These are phyloP conservation scores for Ceratonia siliqua DNA, from an alignment of 306 rosid genomes.

Conservation along the genomic window DNA sequence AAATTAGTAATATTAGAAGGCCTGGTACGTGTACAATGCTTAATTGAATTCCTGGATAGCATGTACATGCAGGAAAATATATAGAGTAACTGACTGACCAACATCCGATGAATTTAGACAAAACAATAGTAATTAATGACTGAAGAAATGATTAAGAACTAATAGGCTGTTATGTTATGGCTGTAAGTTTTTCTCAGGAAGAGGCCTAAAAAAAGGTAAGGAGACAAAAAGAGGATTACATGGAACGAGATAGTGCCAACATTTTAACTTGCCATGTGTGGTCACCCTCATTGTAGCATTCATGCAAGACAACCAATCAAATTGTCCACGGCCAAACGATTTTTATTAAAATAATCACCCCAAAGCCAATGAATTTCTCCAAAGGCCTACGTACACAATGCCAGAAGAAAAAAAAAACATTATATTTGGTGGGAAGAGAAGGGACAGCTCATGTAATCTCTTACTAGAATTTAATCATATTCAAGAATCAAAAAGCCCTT, in stretches of 20 bases:
- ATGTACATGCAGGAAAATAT: slow-evolving; percentile 30
- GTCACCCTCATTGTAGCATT: slow-evolving; percentile 74
- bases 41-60: neutral
- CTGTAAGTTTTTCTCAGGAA: slow-evolving; percentile 30
- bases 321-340: slow-evolving; percentile 52
- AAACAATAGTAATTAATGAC: slow-evolving; percentile 26
- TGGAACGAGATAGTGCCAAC: slow-evolving; percentile 57
- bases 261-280: slow-evolving; percentile 55
- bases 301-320: slow-evolving; percentile 75
- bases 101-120: slow-evolving; percentile 41
- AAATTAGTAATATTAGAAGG: neutral
- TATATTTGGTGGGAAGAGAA: slow-evolving; percentile 39
- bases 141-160: slow-evolving; percentile 41
- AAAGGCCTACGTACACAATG: slow-evolving; percentile 38
- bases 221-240: slow-evolving; percentile 66
- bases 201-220: slow-evolving; percentile 49
- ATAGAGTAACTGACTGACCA: slow-evolving; percentile 21
- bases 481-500: neutral
- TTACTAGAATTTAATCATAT: neutral
- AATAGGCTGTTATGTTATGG: slow-evolving; percentile 51
- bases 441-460: slow-evolving; percentile 39
- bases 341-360: slow-evolving; percentile 39
- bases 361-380: slow-evolving; percentile 44
- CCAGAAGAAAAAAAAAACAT: slow-evolving; percentile 13
- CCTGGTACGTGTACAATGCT: too few relatives aligned